phyloP scores from a whole-genome alignment of 179 eudicot genomes.

The Beta lomatogona region DNA sequence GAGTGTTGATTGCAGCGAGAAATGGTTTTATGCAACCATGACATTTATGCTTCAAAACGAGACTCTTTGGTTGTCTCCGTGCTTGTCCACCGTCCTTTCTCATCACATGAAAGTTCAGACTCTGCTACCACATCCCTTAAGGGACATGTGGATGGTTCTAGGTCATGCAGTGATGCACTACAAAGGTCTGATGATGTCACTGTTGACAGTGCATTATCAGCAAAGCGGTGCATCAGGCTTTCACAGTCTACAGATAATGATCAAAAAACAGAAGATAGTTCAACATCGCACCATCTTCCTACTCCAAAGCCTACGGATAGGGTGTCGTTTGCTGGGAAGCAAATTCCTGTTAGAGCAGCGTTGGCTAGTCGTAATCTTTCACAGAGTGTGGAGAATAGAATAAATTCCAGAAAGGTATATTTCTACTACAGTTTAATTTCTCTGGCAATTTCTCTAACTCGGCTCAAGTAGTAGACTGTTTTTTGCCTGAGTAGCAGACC shows the following conservation, averaged over 20 bases:
- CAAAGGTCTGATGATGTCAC: conserved; percentile 90
- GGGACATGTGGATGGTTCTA: conserved; percentile 66
- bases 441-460: neutral
- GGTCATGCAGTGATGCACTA: conserved; percentile 76
- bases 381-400: conserved; percentile 55
- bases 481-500: no score
- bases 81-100: conserved; percentile 60
- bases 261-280: conserved; percentile 81
- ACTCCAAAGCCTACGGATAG: conserved; percentile 64
- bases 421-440: neutral
- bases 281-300: conserved; percentile 61
- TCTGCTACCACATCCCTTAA: conserved; percentile 88
- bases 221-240: conserved; percentile 61
- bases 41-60: conserved; percentile 65
- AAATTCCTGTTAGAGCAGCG: conserved; percentile 68
- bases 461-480: neutral
- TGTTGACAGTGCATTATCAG: conserved; percentile 80
- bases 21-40: conserved; percentile 75
- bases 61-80: conserved; percentile 58
- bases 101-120: conserved; percentile 82
- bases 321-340: conserved; percentile 75
- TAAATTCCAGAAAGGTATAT: conserved; percentile 53
- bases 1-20: conserved; percentile 73
- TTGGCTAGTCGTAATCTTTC: conserved; percentile 44
- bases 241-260: conserved; percentile 64